Evolutionary conservation across 768 basidiomycete species (phyloP), one percentile per base, ranked within the genome.

Genomic region (Leccinum boreale): DNA sequence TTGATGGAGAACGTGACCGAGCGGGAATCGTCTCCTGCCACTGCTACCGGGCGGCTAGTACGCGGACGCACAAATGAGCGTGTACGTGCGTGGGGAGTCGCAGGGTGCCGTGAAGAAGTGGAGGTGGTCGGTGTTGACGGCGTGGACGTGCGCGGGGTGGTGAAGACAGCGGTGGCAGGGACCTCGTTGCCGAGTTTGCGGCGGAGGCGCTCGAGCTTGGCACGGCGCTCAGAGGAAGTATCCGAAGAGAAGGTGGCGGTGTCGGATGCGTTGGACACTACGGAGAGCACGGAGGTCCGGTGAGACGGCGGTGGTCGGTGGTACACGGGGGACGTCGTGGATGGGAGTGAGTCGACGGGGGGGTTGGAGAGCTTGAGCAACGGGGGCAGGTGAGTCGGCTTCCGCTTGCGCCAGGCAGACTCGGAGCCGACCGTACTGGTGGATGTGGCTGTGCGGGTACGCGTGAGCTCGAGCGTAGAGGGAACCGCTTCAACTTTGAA

Each of bases 121-220:
- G 53, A 44, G 4, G 63, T 39, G 14, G 39, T 28, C 14, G 64
- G 56, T 2, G 54, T 57, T 2, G 19, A 52, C 1, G 67, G 58
- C 44, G 57, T 36, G 10, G 65, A 46, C 0, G 68, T 65, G 23
- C 28, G 45, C 0, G 53, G 59, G 4, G 51, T 57, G 3, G 56
- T 19, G 70, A 87, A 88, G 51, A 89, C 82, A 29, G 87, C 77
- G 36, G 81, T 76, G 2, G 79, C 61, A 7, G 87, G 88, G 21
- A 89, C 82, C 26, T 79, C 82, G 19, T 86, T 77, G 0, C 88
- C 88, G 3, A 90, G 77, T 62, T 73, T 84, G 64, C 78, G 81
- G 52, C 82, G 77, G 51, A 90, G 73, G 31, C 82, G 76, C 50
- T 86, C 85, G 78, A 90, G 82, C 70, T 87, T 89, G 62, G 75